A percentile compares a stretch with the other conserved stretches of the same genome.
Conservation (phyloP, 2,329 filamentous ascomycete genomes). For the Cladophialophora chaetospira region DNA sequence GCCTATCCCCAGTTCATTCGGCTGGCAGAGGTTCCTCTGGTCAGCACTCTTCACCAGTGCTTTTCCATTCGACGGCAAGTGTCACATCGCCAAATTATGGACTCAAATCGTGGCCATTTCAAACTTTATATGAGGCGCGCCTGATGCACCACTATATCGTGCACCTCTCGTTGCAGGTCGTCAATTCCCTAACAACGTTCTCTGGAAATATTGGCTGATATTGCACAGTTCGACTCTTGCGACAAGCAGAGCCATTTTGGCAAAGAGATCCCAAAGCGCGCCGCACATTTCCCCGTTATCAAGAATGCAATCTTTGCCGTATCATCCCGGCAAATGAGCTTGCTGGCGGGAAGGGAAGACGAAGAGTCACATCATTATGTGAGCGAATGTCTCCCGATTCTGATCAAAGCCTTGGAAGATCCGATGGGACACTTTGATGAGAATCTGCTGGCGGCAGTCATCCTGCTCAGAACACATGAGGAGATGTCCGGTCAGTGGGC, state of each 20-base stretch:
- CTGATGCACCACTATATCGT: constrained; percentile 41
- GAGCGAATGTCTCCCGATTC: constrained; percentile 49
- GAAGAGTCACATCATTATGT: constrained; percentile 50
- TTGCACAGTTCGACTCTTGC: constrained; percentile 39
- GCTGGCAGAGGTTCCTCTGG: not conserved
- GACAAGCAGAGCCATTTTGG: constrained; percentile 45
- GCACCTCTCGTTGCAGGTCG: constrained; percentile 40
- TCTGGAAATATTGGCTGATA: not conserved
- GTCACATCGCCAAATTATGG: constrained; percentile 10
- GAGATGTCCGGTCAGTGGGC: constrained; percentile 38
- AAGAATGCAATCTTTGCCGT: constrained; percentile 52
- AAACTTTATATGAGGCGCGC: constrained; percentile 37
- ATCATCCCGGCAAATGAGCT: constrained; percentile 48
- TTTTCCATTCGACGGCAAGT: not conserved
- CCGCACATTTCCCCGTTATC: constrained; percentile 51
- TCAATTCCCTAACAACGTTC: constrained; percentile 8
- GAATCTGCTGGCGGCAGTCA: constrained; percentile 51
- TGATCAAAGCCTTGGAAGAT: constrained; percentile 49
- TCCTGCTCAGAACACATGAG: constrained; percentile 53
- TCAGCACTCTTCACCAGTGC: constrained; percentile 3
- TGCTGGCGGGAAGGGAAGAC: constrained; percentile 43
- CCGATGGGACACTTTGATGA: constrained; percentile 49
- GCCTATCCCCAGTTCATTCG: constrained; percentile 2
- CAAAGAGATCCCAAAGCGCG: constrained; percentile 50
- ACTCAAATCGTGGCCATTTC: constrained; percentile 18